phyloP scores from a whole-genome alignment of 257 asterid species.

The Rehmannia glutinosa region DNA sequence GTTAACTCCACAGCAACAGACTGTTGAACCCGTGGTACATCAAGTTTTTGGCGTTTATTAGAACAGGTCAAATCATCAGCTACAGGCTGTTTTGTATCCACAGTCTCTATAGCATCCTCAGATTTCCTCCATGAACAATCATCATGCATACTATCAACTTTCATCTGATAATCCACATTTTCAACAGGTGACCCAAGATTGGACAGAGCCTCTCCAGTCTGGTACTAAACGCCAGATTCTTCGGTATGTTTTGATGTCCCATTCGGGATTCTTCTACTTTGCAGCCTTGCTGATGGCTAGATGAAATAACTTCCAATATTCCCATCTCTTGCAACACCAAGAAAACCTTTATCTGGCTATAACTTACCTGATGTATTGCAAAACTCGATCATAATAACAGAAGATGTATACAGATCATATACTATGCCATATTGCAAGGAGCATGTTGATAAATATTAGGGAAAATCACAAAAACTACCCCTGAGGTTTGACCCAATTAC shows the following conservation, averaged over 20 bases:
- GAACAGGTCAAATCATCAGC: constrained; percentile 25
- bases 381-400: constrained; percentile 2
- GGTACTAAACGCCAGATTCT: constrained; percentile 10
- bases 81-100: constrained; percentile 5
- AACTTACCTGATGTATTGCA: constrained; percentile 51
- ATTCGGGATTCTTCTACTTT: constrained; percentile 24
- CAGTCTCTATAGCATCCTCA: no score
- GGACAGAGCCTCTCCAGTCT: no score
- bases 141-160: no score
- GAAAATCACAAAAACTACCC: no score
- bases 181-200: constrained; percentile 9
- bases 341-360: constrained; percentile 53
- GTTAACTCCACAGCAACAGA: constrained; percentile 39
- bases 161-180: background rate
- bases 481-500: no score
- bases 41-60: constrained; percentile 55
- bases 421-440: background rate
- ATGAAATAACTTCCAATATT: constrained; percentile 22
- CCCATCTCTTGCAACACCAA: constrained; percentile 66
- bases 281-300: constrained; percentile 25
- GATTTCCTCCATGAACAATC: no score
- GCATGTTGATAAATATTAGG: no score
- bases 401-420: background rate
- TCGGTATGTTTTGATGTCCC: constrained; percentile 23
- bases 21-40: constrained; percentile 26